Conservation (phyloP, 768 basidiomycete species). For the Lentinula guzmanii region DNA sequence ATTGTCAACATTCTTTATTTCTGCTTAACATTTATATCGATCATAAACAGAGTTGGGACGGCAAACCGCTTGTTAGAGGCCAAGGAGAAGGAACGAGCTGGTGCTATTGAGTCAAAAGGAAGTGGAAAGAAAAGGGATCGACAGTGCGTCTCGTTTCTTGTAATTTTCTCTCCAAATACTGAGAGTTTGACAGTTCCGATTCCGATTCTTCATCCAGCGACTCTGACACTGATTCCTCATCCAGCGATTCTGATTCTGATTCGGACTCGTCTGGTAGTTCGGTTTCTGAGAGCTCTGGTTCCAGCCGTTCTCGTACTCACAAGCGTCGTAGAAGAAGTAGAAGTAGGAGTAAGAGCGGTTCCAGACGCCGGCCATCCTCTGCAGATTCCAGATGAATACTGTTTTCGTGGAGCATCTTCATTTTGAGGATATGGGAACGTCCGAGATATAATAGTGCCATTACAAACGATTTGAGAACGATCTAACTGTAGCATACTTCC, state of each 20-base stretch:
- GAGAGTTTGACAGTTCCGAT: conserved; percentile 23
- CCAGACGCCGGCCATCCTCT: conserved; percentile 9
- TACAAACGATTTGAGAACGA: background rate
- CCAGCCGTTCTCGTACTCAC: background rate
- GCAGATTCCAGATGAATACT: conserved; percentile 11
- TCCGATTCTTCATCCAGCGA: conserved; percentile 21
- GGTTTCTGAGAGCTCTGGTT: conserved; percentile 20
- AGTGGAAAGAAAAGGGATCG: conserved; percentile 30
- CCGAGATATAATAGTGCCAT: background rate
- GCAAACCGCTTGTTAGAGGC: conserved; percentile 80
- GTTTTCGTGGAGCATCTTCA: background rate
- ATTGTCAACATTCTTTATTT: background rate
- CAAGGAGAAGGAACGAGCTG: conserved; percentile 70
- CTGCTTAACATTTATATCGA: background rate
- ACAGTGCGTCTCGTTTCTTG: conserved; percentile 19
- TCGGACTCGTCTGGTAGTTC: conserved; percentile 32
- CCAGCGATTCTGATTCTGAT: conserved; percentile 32
- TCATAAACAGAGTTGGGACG: conserved; percentile 52
- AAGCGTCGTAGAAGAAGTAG: conserved; percentile 8
- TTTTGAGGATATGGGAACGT: background rate
- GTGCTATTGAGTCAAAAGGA: conserved; percentile 28
- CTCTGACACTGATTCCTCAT: conserved; percentile 32
- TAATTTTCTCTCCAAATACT: background rate
- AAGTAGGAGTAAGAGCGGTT: conserved; percentile 6
- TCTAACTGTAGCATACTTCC: conserved; percentile 5